phyloP scores from a whole-genome alignment of 2,329 filamentous ascomycete species.

The Cercospora sp. region DNA sequence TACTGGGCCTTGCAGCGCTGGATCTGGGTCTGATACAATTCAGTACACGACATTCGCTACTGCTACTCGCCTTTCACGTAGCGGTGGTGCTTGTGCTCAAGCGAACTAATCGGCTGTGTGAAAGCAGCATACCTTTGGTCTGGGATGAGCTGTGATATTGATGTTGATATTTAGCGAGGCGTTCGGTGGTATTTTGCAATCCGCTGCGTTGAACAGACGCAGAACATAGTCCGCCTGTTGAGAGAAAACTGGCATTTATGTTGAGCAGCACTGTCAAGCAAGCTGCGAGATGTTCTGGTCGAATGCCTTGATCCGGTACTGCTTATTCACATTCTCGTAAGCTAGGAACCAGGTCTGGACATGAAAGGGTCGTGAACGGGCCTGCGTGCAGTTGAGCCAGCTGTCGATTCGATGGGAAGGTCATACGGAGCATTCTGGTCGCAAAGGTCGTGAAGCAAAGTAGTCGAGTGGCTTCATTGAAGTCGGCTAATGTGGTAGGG shows the following conservation, averaged over 20 bases:
- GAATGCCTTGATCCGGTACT: background rate
- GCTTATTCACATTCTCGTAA: background rate
- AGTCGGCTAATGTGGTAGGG: background rate
- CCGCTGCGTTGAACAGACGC: background rate
- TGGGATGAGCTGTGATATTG: conserved; percentile 22
- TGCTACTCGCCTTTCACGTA: conserved; percentile 52
- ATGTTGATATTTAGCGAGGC: conserved; percentile 13
- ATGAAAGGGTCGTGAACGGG: background rate
- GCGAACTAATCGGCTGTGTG: conserved; percentile 23
- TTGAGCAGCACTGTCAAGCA: background rate
- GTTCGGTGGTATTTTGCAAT: background rate
- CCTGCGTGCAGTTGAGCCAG: background rate
- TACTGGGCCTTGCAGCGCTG: conserved; percentile 67
- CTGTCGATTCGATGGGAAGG: background rate
- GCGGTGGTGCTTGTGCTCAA: conserved; percentile 44
- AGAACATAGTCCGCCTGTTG: background rate
- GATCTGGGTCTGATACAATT: conserved; percentile 52
- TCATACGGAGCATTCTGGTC: background rate
- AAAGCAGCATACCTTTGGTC: conserved; percentile 20
- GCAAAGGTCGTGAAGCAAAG: background rate
- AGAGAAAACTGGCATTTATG: background rate
- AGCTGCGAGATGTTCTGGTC: background rate
- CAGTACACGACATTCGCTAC: conserved; percentile 41
- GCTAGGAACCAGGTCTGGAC: background rate
- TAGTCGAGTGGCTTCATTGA: background rate